Evolutionary conservation across 1,284 basidiomycete genomes (phyloP), one percentile per base, ranked within the genome.

Genomic region (Taiwanofungus camphoratus): DNA sequence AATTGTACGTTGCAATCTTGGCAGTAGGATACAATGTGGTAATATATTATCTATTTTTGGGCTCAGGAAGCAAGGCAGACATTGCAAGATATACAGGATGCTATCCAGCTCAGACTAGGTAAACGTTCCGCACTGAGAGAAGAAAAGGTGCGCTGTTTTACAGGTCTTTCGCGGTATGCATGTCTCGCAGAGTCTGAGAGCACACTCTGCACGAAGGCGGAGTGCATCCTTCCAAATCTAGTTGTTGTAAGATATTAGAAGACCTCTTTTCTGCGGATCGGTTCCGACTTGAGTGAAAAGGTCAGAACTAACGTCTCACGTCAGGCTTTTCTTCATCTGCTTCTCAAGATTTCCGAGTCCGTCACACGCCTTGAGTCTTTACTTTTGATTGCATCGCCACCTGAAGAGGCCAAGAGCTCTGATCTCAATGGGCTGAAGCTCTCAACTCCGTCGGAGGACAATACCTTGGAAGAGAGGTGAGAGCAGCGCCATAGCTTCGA

Each of bases 261-360:
- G n/a, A n/a, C n/a, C n/a, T n/a, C n/a, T n/a, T n/a, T n/a, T n/a
- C n/a, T n/a, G n/a, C n/a, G n/a, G n/a, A n/a, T n/a, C n/a, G n/a
- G n/a, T n/a, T n/a, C n/a, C n/a, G n/a, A n/a, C n/a, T n/a, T n/a
- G n/a, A n/a, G n/a, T n/a, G n/a, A n/a, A n/a, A n/a, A n/a, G n/a
- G n/a, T n/a, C n/a, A n/a, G n/a, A 6, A 4, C 11, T 37, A 9
- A 26, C 29, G 16, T 26, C 15, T 41, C 39, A 22, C 37, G 27
- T 4, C 55, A 92, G 87, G 80, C 86, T 0, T 68, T 91, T 38
- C 70, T 95, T 5, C 88, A 92, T 52, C 71, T 92, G 6, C 73
- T 95, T 11, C 76, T 93, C 53, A 91, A 91, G 62, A 81, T 95
- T 36, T 92, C 91, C 16, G 92, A 95, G 55, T 90, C 88, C 6